phyloP scores from a whole-genome alignment of 2,329 filamentous ascomycete genomes.

The Ophiostoma ulmi region DNA sequence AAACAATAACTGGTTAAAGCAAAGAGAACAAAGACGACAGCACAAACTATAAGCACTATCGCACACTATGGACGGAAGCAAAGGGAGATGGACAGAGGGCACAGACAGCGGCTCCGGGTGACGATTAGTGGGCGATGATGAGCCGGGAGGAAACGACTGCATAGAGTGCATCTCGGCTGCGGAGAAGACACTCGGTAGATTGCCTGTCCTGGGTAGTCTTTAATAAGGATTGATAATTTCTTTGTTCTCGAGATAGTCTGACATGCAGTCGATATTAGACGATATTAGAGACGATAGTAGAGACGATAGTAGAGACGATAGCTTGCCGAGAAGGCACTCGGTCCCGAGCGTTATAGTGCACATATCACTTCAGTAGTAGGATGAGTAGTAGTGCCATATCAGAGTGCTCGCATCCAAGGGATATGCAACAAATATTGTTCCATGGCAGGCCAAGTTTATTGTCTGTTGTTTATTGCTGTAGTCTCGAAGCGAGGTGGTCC shows the following conservation, averaged over 20 bases:
- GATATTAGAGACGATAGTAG: no score
- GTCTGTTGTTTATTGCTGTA: background rate
- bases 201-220: background rate
- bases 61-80: background rate
- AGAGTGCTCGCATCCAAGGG: background rate
- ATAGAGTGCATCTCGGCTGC: background rate
- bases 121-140: background rate
- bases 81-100: conserved; percentile 2
- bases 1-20: background rate
- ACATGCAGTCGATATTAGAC: background rate
- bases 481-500: background rate
- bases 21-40: background rate
- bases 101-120: background rate
- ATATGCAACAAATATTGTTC: background rate
- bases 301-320: background rate
- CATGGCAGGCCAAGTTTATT: no score
- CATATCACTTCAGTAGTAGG: background rate
- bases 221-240: background rate
- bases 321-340: background rate
- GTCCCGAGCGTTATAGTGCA: background rate
- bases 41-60: no score
- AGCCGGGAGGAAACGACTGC: background rate
- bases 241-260: background rate
- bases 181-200: conserved; percentile 1
- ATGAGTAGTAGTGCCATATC: background rate